Conservation (phyloP, 2,329 filamentous ascomycete genomes). For the Acephala macrosclerotiorum region DNA sequence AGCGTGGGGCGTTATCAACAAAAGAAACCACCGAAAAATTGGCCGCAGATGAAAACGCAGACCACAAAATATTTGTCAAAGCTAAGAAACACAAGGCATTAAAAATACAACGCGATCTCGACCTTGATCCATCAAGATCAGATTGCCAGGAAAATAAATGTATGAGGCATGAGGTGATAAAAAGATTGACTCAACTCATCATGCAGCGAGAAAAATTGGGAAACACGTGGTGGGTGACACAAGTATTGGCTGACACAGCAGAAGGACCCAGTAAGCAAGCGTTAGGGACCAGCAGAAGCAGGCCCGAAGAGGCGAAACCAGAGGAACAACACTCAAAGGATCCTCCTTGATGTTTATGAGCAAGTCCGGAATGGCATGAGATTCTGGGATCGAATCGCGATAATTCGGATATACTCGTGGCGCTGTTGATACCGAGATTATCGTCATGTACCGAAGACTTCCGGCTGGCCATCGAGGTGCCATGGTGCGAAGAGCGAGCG, state of each 20-base stretch:
- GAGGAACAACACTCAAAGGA: neutral
- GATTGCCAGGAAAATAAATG: neutral
- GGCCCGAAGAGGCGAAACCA: neutral
- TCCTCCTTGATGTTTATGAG: neutral
- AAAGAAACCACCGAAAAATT: constrained; percentile 38
- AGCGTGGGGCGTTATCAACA: constrained; percentile 42
- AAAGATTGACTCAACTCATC: constrained; percentile 26
- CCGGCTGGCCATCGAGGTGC: constrained; percentile 15
- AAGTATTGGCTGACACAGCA: constrained; percentile 26
- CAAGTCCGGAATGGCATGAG: constrained; percentile 36
- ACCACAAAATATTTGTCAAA: constrained; percentile 33
- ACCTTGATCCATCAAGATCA: neutral
- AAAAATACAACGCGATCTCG: neutral
- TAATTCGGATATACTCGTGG: constrained; percentile 23
- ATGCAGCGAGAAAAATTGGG: constrained; percentile 31
- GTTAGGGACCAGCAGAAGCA: neutral
- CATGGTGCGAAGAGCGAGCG: neutral
- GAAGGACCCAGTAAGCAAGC: constrained; percentile 9
- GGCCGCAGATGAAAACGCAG: constrained; percentile 28
- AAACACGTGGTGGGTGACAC: constrained; percentile 37
- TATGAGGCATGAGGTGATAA: constrained; percentile 27
- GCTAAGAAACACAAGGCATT: neutral
- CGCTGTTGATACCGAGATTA: constrained; percentile 26
- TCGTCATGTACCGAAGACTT: constrained; percentile 32
- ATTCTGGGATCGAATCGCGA: constrained; percentile 20